Base-by-base conservation (phyloP, 2,329 filamentous ascomycete species). In the Aspergillus sclerotialis region DNA sequence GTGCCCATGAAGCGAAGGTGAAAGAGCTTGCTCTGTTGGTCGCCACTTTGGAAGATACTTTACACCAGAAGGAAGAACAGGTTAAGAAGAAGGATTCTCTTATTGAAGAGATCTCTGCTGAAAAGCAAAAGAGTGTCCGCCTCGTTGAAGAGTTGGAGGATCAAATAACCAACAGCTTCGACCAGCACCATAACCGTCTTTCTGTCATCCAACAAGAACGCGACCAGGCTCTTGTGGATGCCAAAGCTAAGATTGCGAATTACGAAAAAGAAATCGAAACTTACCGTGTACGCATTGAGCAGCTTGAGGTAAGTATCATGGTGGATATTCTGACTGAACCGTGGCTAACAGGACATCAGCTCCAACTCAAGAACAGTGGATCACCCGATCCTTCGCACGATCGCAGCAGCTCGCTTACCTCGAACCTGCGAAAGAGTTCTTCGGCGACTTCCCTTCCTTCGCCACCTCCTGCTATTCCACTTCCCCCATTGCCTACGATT, bases 91-190 rank as follows among this genome's bases (percentile, higher is more conserved):
- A 66, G 46, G 65, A 69, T 30, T 50, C 58, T 4, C 52, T 62
- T 4, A 52, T 68, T 15, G 69, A 74, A 42, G 67, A 67, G 43
- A 66, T 79, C 36, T 68, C 64, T 14, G 66, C 69, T 11, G 76
- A 77, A 64, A 94, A 93, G 70, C 82, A 87, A 68, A 95, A 94
- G 73, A 93, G 92, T 61, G 84, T 85, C 27, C 80, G 87, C 14
- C 71, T 98, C 9, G 86, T 98, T 7, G 87, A 96, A 58, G 90
- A 98, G 64, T 79, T 98, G 4, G 92, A 98, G 63, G 90, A 96
- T 51, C 92, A 98, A 61, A 78, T 98, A 35, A 89, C 90, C 55
- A 86, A 76, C 57, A 95, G 92, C 65, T 98, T 88, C 62, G 92
- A 98, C 54, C 85, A 94, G 58, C 88, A 90, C 40, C 86, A 95